Evolutionary conservation across 345 rosid species (phyloP), one percentile per base, ranked within the genome.

Genomic region (Erysimum cheiranthoides): DNA sequence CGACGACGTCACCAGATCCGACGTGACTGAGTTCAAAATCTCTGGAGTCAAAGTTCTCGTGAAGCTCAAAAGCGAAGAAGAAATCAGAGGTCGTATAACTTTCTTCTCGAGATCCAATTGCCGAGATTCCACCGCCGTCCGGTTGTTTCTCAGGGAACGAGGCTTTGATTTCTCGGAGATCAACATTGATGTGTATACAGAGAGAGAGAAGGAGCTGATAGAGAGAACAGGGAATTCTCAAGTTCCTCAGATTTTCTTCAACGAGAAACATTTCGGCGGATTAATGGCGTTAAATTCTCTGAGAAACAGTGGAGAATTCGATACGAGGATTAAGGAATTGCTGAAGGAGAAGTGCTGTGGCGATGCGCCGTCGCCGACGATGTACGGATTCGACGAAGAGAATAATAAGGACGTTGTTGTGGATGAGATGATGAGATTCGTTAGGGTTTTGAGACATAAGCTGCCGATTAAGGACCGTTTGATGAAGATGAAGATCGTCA

Each of bases 161-260:
- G 86, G 91, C 7, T 73, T 92, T 35, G 74, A 73, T 54, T 92
- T 84, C 82, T 85, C 88, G 4, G 97, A 95, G 76, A 88, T 95
- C 61, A 95, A 92, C 84, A 71, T 95, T 77, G 97, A 92, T 61
- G 97, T 95, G 4, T 95, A 77, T 43, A 84, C 88, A 2, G 62
- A 63, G 32, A 74, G 97, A 36, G 92, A 78, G 54, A 84, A 79
- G 32, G 99, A 95, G 79, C 72, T 92, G 73, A 21, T 86, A 0
- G 85, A 84, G 17, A 77, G 92, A 75, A 82, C 94, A 1, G 97
- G 96, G 50, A 81, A 21, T 10, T 50, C 80, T 2, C 87, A 86
- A 56, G 99, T 92, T 16, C 99, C 99, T 57, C 87, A 86, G 88
- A 82, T 95, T 10, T 95, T 95, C 82, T 90, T 90, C 73, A 95